Evolutionary conservation across 2,329 filamentous ascomycete genomes (phyloP), one percentile per base, ranked within the genome.

Genomic region (Xylariaceae sp.): DNA sequence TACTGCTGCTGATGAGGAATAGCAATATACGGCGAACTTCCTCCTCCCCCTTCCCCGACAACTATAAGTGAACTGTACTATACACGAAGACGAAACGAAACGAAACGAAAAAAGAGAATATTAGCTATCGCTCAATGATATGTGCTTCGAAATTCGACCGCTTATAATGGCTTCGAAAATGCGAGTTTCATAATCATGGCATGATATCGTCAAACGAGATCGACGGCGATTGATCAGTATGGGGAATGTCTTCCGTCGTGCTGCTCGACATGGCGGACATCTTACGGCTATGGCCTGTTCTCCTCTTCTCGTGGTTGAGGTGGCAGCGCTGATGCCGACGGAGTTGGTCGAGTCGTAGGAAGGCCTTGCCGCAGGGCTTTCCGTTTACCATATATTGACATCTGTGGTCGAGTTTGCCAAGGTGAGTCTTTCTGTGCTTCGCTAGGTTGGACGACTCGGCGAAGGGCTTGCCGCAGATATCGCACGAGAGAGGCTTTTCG

Each of bases 361-460:
- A 88, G 57, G 80, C 76, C 63, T 81, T 83, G 11, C 75, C 74
- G 61, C 85, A 88, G 47, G 78, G 74, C 2, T 75, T 70, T 30
- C 61, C 61, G 13, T 62, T 58, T 1, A 62, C 49, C 6, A 56
- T 50, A 50, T 73, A 68, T 0, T 65, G 60, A 62, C 84, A 87
- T 23, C 74, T 73, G 66, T 80, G 80, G 41, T 76, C 75, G 4
- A 81, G 81, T 57, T 78, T 78, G 39, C 78, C 73, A 11, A 80
- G 79, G 65, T 88, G 85, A 6, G 80, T 88, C 63, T 84, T 82
- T 53, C 81, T 79, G 67, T 88, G 85, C 65, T 88, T 88, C 54
- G 84, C 83, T 15, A 88, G 73, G 65, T 88, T 88, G 3, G 84
- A 87, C 0, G 84, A 87, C 69, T 88, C 84, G 61, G 82, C 80